Evolutionary conservation across 208 protist genomes (phyloP), one percentile per base, ranked within the genome.

Genomic region (Trypanosoma rangeli): DNA sequence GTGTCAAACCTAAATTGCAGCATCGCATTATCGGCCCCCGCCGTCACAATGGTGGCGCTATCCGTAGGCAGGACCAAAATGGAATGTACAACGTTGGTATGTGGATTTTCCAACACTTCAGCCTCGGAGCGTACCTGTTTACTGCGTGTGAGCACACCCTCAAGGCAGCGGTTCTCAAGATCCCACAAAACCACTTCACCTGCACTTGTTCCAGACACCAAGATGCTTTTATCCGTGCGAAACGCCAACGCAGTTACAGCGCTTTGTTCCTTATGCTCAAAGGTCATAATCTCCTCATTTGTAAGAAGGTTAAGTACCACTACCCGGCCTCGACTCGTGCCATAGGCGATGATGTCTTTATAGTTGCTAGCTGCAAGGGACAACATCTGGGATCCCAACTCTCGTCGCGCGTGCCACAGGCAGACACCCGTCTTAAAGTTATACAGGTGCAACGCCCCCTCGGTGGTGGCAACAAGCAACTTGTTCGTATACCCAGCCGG

Each of bases 1-100:
- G 89, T 96, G 79, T 96, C 90, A 77, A 97, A 95, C 70, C 88
- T 85, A 78, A 95, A 97, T 65, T 95, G 87, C 76, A 89, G 73
- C 15, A 97, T 64, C 20, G 87, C 79, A 80, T 97, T 97, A 75
- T 97, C 93, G 16, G 80, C 86, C 39, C 89, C 84, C n/a, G 79
- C 88, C n/a, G 86, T 93, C 31, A 94, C 74, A 44, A 97, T 79
- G 50, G 92, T 64, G 29, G 85, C 48, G 4, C 53, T 59, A 24
- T 75, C 74, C 18, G 68, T 50, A 39, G 78, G 73, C 60, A 94
- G 84, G 42, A 88, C 86, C 52, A 94, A 53, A 58, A 94, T 81
- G 10, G 79, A 88, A 70, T 92, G 90, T 56, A 96, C 88, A 2
- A 69, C 76, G 57, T 86, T 80, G 10, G 79, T 80, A 74, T 97